Percentiles rank a stretch among this genome's conserved stretches.
Conservation (phyloP, 2,329 filamentous ascomycete species). For the Alternaria triticimaculans region DNA sequence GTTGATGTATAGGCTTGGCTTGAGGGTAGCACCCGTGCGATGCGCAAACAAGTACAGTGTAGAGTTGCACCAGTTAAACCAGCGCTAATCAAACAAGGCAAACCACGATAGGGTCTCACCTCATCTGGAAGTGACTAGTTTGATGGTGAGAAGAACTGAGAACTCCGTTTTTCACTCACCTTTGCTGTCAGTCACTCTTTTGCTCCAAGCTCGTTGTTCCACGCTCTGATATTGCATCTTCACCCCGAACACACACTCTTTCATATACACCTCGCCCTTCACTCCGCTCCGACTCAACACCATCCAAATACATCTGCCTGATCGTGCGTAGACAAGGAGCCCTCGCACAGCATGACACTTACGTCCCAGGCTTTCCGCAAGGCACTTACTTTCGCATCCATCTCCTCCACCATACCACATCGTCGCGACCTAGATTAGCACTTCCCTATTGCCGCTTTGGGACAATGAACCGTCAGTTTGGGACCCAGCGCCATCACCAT, state of each 20-base stretch:
- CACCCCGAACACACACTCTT: not conserved
- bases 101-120: not conserved
- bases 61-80: not conserved
- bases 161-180: not conserved
- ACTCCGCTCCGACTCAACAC: not conserved
- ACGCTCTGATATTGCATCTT: not conserved
- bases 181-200: not conserved
- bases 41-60: not conserved
- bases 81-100: not conserved
- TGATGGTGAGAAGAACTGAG: not conserved
- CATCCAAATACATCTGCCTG: not conserved
- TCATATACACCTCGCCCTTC: not conserved
- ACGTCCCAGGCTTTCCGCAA: not conserved
- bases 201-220: not conserved
- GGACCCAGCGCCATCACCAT: not conserved
- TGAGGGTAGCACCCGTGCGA: not conserved
- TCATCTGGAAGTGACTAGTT: not conserved
- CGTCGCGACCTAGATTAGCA: not conserved
- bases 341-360: not conserved
- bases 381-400: not conserved
- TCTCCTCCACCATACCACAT: not conserved
- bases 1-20: not conserved
- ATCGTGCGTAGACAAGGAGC: not conserved
- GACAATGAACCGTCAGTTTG: not conserved
- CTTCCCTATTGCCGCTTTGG: not conserved